A percentile compares a stretch with the other conserved stretches of the same genome.
These are phyloP conservation scores for Neofusicoccum ribis DNA, from an alignment of 2,329 filamentous ascomycete species.

Conservation along the genomic window DNA sequence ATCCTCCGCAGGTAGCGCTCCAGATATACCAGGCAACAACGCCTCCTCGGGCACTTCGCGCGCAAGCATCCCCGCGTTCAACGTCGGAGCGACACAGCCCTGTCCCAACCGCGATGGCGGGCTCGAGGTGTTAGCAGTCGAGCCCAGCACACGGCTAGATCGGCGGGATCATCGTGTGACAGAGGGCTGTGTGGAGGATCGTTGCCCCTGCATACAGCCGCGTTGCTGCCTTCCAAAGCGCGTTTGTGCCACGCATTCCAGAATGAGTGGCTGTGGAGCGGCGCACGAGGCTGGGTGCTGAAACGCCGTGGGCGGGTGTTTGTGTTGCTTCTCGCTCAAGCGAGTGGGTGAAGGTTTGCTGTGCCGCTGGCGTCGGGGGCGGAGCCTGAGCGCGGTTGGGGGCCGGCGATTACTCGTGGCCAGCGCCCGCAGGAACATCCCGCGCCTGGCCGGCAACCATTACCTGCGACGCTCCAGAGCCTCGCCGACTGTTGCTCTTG, in stretches of 20 bases:
- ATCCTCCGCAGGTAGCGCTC: neutral
- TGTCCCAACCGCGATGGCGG: neutral
- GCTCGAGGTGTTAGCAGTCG: neutral
- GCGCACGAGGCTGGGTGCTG: neutral
- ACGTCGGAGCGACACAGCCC: neutral
- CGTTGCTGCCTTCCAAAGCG: neutral
- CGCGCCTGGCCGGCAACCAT: neutral
- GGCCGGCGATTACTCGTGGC: neutral
- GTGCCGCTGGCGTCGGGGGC: neutral
- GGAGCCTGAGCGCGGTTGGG: neutral
- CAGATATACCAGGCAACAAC: conserved; percentile 1
- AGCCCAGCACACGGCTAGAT: neutral
- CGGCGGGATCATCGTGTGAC: neutral
- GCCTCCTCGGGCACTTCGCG: neutral
- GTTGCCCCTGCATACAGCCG: conserved; percentile 11
- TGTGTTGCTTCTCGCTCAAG: neutral
- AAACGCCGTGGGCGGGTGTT: neutral
- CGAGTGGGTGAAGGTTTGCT: neutral
- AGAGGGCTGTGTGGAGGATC: conserved; percentile 1
- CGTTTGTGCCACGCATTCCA: neutral
- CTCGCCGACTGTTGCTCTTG: neutral
- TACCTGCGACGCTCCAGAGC: neutral
- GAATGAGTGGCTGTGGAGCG: neutral
- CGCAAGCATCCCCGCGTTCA: neutral
- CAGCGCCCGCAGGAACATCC: neutral